phyloP scores from a whole-genome alignment of 805 yeast genomes.

The Starmerella stigmatis region DNA sequence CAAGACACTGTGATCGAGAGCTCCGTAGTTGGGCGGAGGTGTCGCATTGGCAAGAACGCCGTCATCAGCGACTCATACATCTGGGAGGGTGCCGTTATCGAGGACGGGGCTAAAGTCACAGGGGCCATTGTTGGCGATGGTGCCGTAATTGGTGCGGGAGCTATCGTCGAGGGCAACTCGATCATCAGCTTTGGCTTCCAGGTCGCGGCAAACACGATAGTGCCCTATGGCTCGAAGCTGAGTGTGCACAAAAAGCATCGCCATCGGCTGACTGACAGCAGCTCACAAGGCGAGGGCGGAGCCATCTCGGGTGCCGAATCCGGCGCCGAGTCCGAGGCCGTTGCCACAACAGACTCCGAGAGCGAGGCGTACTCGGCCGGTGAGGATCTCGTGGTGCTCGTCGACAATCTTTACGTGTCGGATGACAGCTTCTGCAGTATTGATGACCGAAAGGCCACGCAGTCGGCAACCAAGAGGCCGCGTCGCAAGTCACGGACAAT shows the following conservation, averaged over 20 bases:
- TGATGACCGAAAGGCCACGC: conserved; percentile 6
- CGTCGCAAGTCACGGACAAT: conserved; percentile 21
- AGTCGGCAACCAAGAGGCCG: conserved; percentile 11
- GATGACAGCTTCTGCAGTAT: conserved; percentile 29
- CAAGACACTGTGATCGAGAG: conserved; percentile 55
- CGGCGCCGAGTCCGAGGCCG: conserved; percentile 15
- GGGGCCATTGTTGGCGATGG: conserved; percentile 63
- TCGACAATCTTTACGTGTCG: conserved; percentile 28
- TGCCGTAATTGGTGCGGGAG: conserved; percentile 45
- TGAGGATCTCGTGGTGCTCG: conserved; percentile 22
- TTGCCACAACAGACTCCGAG: conserved; percentile 3
- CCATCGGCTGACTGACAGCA: conserved; percentile 7
- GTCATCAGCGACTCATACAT: conserved; percentile 63
- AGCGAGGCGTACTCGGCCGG: conserved; percentile 14
- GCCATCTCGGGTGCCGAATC: conserved; percentile 27
- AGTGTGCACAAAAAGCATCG: background rate
- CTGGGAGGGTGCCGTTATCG: conserved; percentile 74
- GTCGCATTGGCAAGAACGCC: conserved; percentile 73
- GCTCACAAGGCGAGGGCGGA: conserved; percentile 18
- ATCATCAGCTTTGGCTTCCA: conserved; percentile 68
- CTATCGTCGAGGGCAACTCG: conserved; percentile 52
- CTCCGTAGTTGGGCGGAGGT: conserved; percentile 76
- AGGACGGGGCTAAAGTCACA: conserved; percentile 48
- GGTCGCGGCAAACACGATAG: conserved; percentile 45
- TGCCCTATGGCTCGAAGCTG: conserved; percentile 11